These are phyloP conservation scores for Candida takata DNA, from an alignment of 805 yeast genomes.

Conservation along the genomic window DNA sequence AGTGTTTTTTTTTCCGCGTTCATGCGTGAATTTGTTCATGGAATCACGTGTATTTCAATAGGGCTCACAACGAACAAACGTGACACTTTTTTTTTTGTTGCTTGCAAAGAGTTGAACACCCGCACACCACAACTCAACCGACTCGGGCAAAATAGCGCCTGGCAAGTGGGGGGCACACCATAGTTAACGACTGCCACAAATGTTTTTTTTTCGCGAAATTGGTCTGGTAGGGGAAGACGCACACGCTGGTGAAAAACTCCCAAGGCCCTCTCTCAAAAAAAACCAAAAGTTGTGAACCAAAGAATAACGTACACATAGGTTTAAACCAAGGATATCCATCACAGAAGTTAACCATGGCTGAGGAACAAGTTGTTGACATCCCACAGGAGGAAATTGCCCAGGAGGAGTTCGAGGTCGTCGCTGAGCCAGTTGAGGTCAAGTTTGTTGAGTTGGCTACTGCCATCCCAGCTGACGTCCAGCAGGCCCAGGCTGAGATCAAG, in stretches of 20 bases:
- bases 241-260: slow-evolving; percentile 3
- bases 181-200: background rate
- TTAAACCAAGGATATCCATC: background rate
- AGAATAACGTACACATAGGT: no score
- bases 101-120: no score
- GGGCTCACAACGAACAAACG: no score
- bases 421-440: slow-evolving; percentile 76
- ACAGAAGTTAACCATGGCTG: slow-evolving; percentile 58
- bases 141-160: background rate
- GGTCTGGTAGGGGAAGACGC: background rate
- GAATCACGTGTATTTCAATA: no score
- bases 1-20: no score
- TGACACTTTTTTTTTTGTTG: no score
- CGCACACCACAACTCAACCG: slow-evolving; percentile 1
- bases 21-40: no score
- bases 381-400: slow-evolving; percentile 40
- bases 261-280: slow-evolving; percentile 1
- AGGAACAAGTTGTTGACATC: slow-evolving; percentile 45
- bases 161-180: background rate
- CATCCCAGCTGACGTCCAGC: slow-evolving; percentile 94
- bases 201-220: background rate
- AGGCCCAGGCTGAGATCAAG: slow-evolving; percentile 93
- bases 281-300: slow-evolving; percentile 1
- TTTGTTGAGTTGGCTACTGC: slow-evolving; percentile 86
- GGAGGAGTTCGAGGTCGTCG: slow-evolving; percentile 66